Conservation (phyloP, 139 green algal genomes). For the Coelastrella sp. region DNA sequence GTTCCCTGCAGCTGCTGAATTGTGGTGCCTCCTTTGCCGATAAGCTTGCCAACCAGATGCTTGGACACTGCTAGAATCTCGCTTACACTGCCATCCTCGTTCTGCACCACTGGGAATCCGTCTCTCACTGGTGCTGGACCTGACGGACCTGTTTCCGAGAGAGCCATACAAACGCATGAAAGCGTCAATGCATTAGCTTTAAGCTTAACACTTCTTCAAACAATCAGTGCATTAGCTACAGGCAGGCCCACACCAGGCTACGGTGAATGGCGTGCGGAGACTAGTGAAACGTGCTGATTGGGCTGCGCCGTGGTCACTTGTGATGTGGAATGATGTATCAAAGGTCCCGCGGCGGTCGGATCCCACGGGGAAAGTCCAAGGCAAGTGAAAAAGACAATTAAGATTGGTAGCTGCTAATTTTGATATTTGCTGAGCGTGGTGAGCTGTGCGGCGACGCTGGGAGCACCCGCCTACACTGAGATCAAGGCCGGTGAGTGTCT, state of each 20-base stretch:
- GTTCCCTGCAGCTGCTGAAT: slow-evolving; percentile 85
- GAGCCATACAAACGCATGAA: slow-evolving; percentile 22
- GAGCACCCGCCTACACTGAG: background rate
- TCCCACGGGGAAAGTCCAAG: background rate
- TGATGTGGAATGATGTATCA: slow-evolving; percentile 24
- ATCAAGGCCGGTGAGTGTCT: background rate
- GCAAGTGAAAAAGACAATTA: background rate
- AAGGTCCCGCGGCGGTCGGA: background rate
- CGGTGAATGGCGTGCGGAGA: background rate
- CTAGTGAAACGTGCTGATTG: background rate
- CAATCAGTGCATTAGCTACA: background rate
- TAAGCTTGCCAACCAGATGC: slow-evolving; percentile 85
- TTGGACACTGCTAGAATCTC: slow-evolving; percentile 43
- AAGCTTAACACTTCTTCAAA: background rate
- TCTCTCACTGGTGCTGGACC: background rate
- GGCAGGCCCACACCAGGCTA: too few species aligned
- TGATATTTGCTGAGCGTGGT: background rate
- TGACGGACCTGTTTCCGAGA: background rate
- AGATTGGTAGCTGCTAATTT: too few species aligned
- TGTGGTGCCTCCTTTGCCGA: slow-evolving; percentile 87
- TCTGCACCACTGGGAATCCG: background rate
- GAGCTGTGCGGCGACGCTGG: background rate
- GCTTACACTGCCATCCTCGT: slow-evolving; percentile 43
- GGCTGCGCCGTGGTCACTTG: background rate
- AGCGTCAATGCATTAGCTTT: too few species aligned